These are phyloP conservation scores for Claviceps cyperi DNA, from an alignment of 2,329 filamentous ascomycete genomes.

Conservation along the genomic window DNA sequence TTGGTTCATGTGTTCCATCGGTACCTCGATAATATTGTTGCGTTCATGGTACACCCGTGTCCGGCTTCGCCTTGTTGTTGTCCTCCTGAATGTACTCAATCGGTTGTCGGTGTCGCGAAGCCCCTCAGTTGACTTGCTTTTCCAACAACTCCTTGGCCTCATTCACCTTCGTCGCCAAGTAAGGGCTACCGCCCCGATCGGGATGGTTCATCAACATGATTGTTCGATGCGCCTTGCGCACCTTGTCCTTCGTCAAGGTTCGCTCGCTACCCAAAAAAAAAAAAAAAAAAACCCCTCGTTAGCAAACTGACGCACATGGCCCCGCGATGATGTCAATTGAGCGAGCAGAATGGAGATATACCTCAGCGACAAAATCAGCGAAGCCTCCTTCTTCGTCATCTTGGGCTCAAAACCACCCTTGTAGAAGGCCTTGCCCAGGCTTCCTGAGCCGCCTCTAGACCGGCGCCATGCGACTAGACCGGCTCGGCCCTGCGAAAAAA, in stretches of 20 bases:
- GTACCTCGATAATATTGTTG: too few species aligned
- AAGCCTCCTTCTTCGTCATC: constrained; percentile 86
- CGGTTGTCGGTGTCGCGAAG: background rate
- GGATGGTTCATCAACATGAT: constrained; percentile 98
- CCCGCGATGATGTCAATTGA: too few species aligned
- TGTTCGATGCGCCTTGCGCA: constrained; percentile 87
- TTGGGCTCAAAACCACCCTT: constrained; percentile 95
- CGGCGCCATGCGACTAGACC: constrained; percentile 79
- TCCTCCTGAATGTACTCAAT: background rate
- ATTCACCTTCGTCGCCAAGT: constrained; percentile 94
- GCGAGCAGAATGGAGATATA: constrained; percentile 26
- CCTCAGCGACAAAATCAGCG: constrained; percentile 82
- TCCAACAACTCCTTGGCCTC: constrained; percentile 95
- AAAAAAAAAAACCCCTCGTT: background rate
- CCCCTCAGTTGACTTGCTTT: constrained; percentile 32
- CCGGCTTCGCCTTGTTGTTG: background rate
- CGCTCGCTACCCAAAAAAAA: constrained; percentile 49
- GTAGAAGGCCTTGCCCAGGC: constrained; percentile 84
- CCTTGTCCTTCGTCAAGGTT: constrained; percentile 75
- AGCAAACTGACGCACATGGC: background rate
- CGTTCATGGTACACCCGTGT: too few species aligned
- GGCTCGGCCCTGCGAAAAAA: constrained; percentile 58
- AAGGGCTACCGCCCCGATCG: constrained; percentile 91
- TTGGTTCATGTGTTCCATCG: background rate
- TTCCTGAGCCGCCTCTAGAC: constrained; percentile 62